phyloP scores from a whole-genome alignment of 129 eudicot species.

The Deinandra increscens region DNA sequence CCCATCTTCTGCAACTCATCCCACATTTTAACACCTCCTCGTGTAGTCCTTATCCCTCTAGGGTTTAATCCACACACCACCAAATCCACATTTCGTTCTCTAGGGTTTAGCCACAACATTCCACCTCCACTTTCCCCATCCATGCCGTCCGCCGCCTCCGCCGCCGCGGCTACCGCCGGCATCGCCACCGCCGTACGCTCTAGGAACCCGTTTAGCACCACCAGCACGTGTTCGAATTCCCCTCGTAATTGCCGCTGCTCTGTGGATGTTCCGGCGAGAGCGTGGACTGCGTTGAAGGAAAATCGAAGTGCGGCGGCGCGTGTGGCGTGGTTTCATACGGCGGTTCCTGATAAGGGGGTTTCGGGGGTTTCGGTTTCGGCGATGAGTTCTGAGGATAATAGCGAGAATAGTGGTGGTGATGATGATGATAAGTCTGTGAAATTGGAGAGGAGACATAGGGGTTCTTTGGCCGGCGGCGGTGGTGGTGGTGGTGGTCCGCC shows the following conservation, averaged over 20 bases:
- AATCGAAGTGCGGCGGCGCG: slow-evolving; percentile 35
- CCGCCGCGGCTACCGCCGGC: slow-evolving; percentile 27
- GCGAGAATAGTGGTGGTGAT: slow-evolving; percentile 25
- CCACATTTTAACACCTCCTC: slow-evolving; percentile 22
- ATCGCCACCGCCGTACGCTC: slow-evolving; percentile 22
- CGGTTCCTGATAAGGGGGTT: slow-evolving; percentile 25
- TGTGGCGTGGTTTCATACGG: slow-evolving; percentile 44
- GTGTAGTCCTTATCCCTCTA: slow-evolving; percentile 37
- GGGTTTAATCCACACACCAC: slow-evolving; percentile 31
- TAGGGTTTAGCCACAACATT: slow-evolving; percentile 3
- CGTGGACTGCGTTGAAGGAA: slow-evolving; percentile 58
- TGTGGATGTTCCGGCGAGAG: slow-evolving; percentile 32
- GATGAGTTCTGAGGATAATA: slow-evolving; percentile 2
- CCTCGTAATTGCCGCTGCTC: slow-evolving; percentile 45
- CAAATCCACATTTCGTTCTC: slow-evolving; percentile 18
- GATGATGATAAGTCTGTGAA: slow-evolving; percentile 37
- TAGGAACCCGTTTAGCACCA: slow-evolving; percentile 14
- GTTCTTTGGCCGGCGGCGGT: slow-evolving; percentile 22
- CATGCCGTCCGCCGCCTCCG: slow-evolving; percentile 25
- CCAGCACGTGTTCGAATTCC: slow-evolving; percentile 5
- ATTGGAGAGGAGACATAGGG: slow-evolving; percentile 56
- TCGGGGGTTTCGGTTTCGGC: slow-evolving; percentile 28
- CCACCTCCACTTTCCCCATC: not conserved
- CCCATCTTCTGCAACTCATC: slow-evolving; percentile 29
- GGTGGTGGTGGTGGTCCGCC: slow-evolving; percentile 29